Percentiles rank a stretch among this genome's conserved stretches.
phyloP scores from a whole-genome alignment of 2,329 filamentous ascomycete species.

The Talaromyces albobiverticillius region DNA sequence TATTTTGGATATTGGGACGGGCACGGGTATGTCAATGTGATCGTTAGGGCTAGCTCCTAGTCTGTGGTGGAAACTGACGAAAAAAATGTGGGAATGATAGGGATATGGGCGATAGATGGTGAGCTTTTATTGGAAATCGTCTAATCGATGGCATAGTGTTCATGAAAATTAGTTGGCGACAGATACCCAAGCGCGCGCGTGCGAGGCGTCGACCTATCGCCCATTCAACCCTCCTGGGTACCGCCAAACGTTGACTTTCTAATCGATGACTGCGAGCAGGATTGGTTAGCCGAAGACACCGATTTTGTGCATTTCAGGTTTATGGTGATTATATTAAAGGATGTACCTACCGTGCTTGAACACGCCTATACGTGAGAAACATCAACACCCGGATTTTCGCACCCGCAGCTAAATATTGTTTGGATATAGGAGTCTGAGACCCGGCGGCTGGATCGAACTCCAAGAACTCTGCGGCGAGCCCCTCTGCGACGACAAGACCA shows the following conservation, averaged over 20 bases:
- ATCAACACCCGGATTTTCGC: constrained; percentile 35
- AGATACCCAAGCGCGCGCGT: constrained; percentile 18
- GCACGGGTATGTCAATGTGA: no score
- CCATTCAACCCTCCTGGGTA: constrained; percentile 13
- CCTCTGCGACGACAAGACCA: constrained; percentile 36
- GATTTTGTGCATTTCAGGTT: constrained; percentile 13
- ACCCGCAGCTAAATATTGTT: constrained; percentile 33
- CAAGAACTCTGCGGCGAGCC: constrained; percentile 7
- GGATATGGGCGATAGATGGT: constrained; percentile 14
- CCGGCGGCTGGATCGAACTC: constrained; percentile 12
- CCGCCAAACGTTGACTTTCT: constrained; percentile 15
- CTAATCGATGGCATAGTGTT: not conserved
- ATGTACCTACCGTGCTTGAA: constrained; percentile 7
- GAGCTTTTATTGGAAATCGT: not conserved
- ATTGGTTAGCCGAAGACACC: constrained; percentile 8
- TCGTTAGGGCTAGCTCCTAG: constrained; percentile 19
- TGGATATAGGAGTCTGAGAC: constrained; percentile 8
- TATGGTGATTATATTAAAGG: constrained; percentile 11
- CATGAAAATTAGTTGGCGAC: constrained; percentile 4
- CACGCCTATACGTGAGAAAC: constrained; percentile 3
- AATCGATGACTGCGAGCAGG: constrained; percentile 13
- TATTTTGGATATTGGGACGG: constrained; percentile 15
- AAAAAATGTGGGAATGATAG: not conserved
- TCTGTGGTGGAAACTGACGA: constrained; percentile 23
- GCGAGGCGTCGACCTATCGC: constrained; percentile 46